Percentiles rank a stretch among this genome's conserved stretches.
Evolutionary conservation across 257 asterid genomes (phyloP).

Genomic region (Solanum lignicaule): DNA sequence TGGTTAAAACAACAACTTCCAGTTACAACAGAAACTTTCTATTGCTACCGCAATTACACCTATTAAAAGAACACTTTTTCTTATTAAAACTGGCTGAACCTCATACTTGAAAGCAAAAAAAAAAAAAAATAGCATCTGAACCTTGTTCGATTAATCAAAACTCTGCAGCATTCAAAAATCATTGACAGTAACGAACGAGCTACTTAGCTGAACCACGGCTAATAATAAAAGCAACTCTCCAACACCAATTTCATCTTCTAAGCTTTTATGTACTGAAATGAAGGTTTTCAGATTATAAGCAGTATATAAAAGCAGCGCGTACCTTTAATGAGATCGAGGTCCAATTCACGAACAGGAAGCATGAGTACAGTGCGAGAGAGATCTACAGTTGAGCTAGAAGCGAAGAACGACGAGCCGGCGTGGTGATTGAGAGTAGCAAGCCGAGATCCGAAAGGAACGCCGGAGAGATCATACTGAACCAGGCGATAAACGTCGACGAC

Average conservation of each 20-base stretch:
- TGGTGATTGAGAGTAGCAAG: constrained; percentile 83
- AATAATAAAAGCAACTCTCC: not conserved
- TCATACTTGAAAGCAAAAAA: too few relatives aligned
- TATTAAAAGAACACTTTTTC: not conserved
- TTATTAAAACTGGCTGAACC: not conserved
- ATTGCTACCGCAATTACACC: not conserved
- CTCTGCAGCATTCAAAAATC: too few relatives aligned
- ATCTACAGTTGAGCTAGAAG: constrained; percentile 36
- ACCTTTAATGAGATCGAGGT: constrained; percentile 76
- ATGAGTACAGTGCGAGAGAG: constrained; percentile 85
- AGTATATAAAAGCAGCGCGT: not conserved
- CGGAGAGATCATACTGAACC: constrained; percentile 83
- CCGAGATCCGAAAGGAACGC: constrained; percentile 92
- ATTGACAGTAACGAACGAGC: not conserved
- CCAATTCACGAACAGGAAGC: constrained; percentile 85
- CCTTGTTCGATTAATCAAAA: not conserved
- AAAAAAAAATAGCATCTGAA: not conserved
- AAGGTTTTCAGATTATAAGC: not conserved
- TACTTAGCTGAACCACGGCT: not conserved
- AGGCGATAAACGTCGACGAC: constrained; percentile 92
- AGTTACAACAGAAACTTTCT: not conserved
- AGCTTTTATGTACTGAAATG: not conserved
- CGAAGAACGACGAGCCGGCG: constrained; percentile 72
- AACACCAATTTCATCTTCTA: not conserved
- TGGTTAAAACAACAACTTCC: not conserved